A percentile compares a stretch with the other conserved stretches of the same genome.
Evolutionary conservation across 139 green algal genomes (phyloP).

Genomic region (Trebouxia sp.): DNA sequence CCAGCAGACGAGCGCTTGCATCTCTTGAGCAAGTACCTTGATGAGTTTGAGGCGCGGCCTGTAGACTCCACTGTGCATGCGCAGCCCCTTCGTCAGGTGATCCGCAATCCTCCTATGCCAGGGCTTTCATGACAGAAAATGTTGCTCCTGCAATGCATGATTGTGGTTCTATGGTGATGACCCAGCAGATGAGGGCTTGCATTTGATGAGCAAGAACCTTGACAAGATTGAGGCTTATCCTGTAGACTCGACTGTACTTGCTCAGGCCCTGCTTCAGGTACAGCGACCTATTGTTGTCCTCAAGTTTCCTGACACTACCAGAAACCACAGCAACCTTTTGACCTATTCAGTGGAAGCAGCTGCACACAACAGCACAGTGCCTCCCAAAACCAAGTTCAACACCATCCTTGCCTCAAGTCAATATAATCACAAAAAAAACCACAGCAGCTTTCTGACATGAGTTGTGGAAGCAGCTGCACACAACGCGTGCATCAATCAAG

Average conservation of each 20-base stretch:
- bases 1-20: constrained; percentile 81
- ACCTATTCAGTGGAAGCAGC: too few relatives aligned
- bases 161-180: constrained; percentile 99
- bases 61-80: constrained; percentile 78
- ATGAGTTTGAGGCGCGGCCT: constrained; percentile 74
- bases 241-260: constrained; percentile 76
- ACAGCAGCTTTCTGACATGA: too few relatives aligned
- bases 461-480: too few relatives aligned
- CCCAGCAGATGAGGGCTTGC: constrained; percentile 81
- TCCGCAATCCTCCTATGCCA: constrained; percentile 29
- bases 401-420: too few relatives aligned
- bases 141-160: constrained; percentile 91
- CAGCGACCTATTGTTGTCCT: too few relatives aligned
- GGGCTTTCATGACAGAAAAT: constrained; percentile 95
- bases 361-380: too few relatives aligned
- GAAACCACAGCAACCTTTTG: too few relatives aligned
- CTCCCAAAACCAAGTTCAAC: too few relatives aligned
- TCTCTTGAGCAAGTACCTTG: constrained; percentile 79
- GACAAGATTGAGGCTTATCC: constrained; percentile 73
- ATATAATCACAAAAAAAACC: too few relatives aligned
- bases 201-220: constrained; percentile 79
- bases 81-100: constrained; percentile 71
- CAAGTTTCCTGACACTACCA: too few relatives aligned
- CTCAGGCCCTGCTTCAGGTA: constrained; percentile 74
- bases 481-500: too few relatives aligned